Percentiles rank a stretch among this genome's conserved stretches.
Conservation (phyloP, 2,329 filamentous ascomycete species). For the Cercospora sp. region DNA sequence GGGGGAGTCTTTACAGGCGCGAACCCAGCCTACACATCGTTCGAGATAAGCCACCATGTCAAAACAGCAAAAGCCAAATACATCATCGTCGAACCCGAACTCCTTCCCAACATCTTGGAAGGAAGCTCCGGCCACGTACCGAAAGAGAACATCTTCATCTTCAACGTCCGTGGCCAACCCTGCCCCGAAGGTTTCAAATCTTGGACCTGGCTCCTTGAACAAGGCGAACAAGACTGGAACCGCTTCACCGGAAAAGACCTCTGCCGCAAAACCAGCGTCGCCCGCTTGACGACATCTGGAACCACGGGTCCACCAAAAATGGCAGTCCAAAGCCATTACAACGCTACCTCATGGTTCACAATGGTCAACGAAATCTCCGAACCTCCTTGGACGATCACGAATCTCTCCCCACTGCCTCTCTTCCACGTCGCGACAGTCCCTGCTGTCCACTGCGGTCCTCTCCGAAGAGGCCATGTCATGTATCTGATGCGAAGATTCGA, state of each 20-base stretch:
- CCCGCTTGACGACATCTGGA: not conserved
- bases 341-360: not conserved
- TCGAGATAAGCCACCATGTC: not conserved
- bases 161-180: conserved; percentile 9
- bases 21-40: not conserved
- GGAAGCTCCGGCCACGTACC: not conserved
- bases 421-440: not conserved
- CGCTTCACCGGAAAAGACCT: not conserved
- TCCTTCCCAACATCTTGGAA: not conserved
- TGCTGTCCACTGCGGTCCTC: not conserved
- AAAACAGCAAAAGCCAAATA: not conserved
- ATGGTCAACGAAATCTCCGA: not conserved
- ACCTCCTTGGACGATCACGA: not conserved
- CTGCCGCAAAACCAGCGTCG: conserved; percentile 1
- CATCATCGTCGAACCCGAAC: not conserved
- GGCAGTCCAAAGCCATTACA: not conserved
- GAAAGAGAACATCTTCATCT: conserved; percentile 7
- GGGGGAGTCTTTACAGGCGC: not conserved
- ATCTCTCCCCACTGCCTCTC: not conserved
- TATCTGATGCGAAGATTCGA: not conserved
- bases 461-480: not conserved
- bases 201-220: conserved; percentile 8
- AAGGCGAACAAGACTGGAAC: conserved; percentile 11
- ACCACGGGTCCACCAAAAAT: not conserved
- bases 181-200: conserved; percentile 10